Evolutionary conservation across 176 grass and related monocot genomes (phyloP), one percentile per base, ranked within the genome.

Genomic region (Oryza rufipogon): DNA sequence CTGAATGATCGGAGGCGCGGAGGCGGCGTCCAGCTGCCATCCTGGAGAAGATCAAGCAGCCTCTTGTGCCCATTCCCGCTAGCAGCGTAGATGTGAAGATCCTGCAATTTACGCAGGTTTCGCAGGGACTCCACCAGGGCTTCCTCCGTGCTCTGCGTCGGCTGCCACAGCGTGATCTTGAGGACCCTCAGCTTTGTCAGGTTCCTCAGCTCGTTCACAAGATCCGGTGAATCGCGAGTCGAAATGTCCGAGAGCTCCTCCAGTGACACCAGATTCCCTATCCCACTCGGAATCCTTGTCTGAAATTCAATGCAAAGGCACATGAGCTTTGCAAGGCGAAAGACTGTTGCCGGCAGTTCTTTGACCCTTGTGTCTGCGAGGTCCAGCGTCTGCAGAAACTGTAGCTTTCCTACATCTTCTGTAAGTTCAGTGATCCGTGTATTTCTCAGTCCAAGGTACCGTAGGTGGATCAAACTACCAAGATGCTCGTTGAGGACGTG

Each of bases 361-460:
- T 48, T 7, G 2, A 68, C 17, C 44, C 8, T 51, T 0, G 28
- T 41, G 36, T 33, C 64, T 0, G 19, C 44, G 11, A 80, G 25
- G 77, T 80, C 44, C 16, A 80, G 44, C 4, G 26, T 68, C 64
- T 68, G 64, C 42, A 80, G 77, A 45, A 32, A 34, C 45, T 25
- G 65, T 4, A 80, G 64, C 4, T 51, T 36, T 16, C 77, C 77
- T 9, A 68, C 42, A 5, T 13, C 45, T 13, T 80, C 77, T 11
- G 63, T 44, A 28, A 80, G 44, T 5, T 2, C 8, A 63, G 44
- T 28, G 7, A 51, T 80, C 15, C 44, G 42, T 22, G 77, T 80
- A 3, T 68, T 45, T 8, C 64, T 44, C 5, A 80, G 64, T 32
- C 77, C 64, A 0, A 51, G 42, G 64, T 80, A 80, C 77, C 77